phyloP scores from a whole-genome alignment of 78 protist genomes.

The Planoprotostelium fungivorum region DNA sequence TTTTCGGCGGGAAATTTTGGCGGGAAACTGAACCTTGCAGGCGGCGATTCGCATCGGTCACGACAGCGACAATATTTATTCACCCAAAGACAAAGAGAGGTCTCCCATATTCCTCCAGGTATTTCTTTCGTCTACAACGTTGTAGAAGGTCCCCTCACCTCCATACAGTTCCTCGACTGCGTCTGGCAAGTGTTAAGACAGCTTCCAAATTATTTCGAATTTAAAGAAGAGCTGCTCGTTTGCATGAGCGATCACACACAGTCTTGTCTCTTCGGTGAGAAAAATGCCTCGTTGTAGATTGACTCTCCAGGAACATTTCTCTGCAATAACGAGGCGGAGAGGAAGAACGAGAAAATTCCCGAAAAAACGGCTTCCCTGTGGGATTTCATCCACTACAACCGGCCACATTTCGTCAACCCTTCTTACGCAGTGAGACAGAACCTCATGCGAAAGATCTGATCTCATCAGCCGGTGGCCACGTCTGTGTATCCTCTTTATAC shows the following conservation, averaged over 20 bases:
- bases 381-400: neutral
- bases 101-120: neutral
- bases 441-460: no score
- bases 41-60: neutral
- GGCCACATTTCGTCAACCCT: neutral
- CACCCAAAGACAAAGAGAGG: neutral
- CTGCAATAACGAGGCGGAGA: neutral
- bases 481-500: no score
- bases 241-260: conserved; percentile 38
- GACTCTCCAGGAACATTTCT: neutral
- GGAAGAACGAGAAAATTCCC: neutral
- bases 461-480: no score
- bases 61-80: neutral
- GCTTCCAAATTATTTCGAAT: conserved; percentile 24
- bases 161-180: conserved; percentile 91
- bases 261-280: conserved; percentile 40
- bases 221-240: conserved; percentile 27
- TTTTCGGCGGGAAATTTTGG: neutral
- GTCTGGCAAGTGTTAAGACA: conserved; percentile 66
- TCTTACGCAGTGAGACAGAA: neutral
- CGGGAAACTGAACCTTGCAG: neutral
- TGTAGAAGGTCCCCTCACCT: conserved; percentile 76
- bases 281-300: neutral
- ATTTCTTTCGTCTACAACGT: conserved; percentile 2
- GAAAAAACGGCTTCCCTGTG: neutral